A percentile compares a stretch with the other conserved stretches of the same genome.
These are phyloP conservation scores for Canavalia gladiata DNA, from an alignment of 306 rosid genomes.

Conservation along the genomic window DNA sequence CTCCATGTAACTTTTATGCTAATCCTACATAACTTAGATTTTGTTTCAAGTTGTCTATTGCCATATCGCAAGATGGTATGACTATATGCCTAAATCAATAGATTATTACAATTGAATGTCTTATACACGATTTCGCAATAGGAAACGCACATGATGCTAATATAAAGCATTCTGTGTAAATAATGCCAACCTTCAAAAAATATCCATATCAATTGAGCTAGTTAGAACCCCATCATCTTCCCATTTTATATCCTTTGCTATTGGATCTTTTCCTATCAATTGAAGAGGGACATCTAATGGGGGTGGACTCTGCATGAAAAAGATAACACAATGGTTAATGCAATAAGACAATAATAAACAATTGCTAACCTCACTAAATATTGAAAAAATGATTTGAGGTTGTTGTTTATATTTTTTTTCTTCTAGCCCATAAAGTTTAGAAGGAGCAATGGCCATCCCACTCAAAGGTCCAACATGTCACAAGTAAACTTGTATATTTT, in stretches of 20 bases:
- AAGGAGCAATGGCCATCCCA: not conserved
- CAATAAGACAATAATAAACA: conserved; percentile 25
- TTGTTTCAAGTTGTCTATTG: conserved; percentile 26
- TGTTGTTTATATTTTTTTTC: not conserved
- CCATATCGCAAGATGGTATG: conserved; percentile 25
- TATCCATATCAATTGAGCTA: conserved; percentile 65
- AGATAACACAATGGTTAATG: conserved; percentile 22
- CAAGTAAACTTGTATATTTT: not conserved
- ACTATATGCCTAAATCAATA: conserved; percentile 13
- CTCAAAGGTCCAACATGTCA: conserved; percentile 13
- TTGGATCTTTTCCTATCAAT: conserved; percentile 62
- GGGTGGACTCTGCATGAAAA: conserved; percentile 80
- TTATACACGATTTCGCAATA: conserved; percentile 23
- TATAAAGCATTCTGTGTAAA: conserved; percentile 9
- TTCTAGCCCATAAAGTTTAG: not conserved
- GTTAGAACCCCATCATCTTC: conserved; percentile 90
- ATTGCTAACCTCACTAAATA: conserved; percentile 2
- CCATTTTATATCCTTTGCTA: conserved; percentile 70
- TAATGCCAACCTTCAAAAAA: conserved; percentile 67
- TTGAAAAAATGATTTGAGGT: not conserved
- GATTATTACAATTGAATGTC: conserved; percentile 22
- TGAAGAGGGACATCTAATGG: conserved; percentile 72
- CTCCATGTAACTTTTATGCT: conserved; percentile 32
- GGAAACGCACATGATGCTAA: conserved; percentile 23
- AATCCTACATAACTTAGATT: conserved; percentile 37